These are phyloP conservation scores for Fusarium musae DNA, from an alignment of 2,329 filamentous ascomycete genomes.

Conservation along the genomic window DNA sequence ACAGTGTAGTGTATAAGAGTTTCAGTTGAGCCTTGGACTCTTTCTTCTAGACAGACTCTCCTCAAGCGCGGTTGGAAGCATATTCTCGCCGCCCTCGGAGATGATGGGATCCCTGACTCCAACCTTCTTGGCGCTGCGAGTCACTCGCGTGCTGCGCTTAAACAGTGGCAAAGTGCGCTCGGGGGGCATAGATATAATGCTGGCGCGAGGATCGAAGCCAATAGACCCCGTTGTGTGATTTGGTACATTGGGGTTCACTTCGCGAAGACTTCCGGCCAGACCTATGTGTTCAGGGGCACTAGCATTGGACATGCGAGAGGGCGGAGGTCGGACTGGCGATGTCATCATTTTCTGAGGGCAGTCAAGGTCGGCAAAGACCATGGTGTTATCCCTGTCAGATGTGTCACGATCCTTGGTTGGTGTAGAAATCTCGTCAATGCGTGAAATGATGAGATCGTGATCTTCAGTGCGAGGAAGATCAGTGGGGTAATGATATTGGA, in stretches of 20 bases:
- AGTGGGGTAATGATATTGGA: slow-evolving; percentile 82
- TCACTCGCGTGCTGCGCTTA: slow-evolving; percentile 57
- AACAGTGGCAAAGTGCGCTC: slow-evolving; percentile 59
- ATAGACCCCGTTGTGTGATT: slow-evolving; percentile 52
- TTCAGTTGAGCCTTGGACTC: slow-evolving; percentile 61
- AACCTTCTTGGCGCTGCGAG: slow-evolving; percentile 50
- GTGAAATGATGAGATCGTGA: slow-evolving; percentile 58
- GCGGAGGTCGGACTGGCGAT: slow-evolving; percentile 47
- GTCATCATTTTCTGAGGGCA: slow-evolving; percentile 40
- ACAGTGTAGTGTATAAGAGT: not conserved
- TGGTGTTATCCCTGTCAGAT: slow-evolving; percentile 50
- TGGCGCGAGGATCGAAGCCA: slow-evolving; percentile 57
- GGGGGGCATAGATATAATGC: slow-evolving; percentile 54
- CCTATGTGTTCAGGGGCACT: slow-evolving; percentile 45
- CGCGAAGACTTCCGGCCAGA: slow-evolving; percentile 60
- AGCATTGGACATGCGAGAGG: slow-evolving; percentile 46
- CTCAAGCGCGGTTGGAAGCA: slow-evolving; percentile 58
- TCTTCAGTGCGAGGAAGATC: slow-evolving; percentile 77
- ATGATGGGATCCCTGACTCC: slow-evolving; percentile 38
- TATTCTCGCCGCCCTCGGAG: slow-evolving; percentile 63
- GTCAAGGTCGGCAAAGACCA: slow-evolving; percentile 56
- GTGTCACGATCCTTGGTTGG: slow-evolving; percentile 40
- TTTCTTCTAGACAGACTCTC: slow-evolving; percentile 63
- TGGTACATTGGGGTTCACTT: slow-evolving; percentile 65
- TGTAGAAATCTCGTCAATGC: slow-evolving; percentile 49